Conservation (phyloP, 306 rosid genomes). For the Biancaea sappan region DNA sequence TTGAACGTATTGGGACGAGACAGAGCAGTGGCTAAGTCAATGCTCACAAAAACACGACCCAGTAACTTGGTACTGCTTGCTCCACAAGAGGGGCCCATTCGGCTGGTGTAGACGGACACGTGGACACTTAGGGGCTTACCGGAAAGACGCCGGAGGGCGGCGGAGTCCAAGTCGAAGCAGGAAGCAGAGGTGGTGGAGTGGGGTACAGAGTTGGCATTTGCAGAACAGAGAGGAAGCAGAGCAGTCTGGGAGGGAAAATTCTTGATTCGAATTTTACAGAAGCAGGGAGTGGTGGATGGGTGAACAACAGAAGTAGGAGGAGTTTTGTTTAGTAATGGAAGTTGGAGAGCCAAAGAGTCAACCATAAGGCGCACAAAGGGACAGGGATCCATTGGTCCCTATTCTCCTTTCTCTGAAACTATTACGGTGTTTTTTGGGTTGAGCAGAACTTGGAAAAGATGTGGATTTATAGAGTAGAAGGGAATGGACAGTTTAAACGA, state of each 20-base stretch:
- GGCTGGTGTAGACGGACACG: constrained; percentile 68
- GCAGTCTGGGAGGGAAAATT: constrained; percentile 67
- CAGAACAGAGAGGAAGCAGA: constrained; percentile 59
- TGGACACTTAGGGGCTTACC: constrained; percentile 48
- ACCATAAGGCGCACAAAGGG: constrained; percentile 71
- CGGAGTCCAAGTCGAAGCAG: constrained; percentile 65
- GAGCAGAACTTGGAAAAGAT: constrained; percentile 25
- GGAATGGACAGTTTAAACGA: too few relatives aligned
- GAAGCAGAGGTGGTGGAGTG: constrained; percentile 52
- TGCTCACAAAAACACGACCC: constrained; percentile 57
- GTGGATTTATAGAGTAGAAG: constrained; percentile 18
- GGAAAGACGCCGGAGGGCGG: constrained; percentile 56
- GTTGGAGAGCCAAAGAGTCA: constrained; percentile 68
- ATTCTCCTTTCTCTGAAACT: not conserved
- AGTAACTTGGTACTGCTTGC: constrained; percentile 57
- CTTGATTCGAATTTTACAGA: constrained; percentile 61
- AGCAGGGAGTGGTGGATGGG: constrained; percentile 88
- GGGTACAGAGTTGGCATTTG: constrained; percentile 40
- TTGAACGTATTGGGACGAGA: constrained; percentile 50
- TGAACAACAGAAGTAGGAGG: constrained; percentile 63
- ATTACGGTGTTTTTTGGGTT: not conserved
- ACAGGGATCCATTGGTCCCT: constrained; percentile 75
- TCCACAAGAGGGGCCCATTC: constrained; percentile 70
- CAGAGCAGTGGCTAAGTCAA: constrained; percentile 40
- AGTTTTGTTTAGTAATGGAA: constrained; percentile 56